Evolutionary conservation across 2,329 filamentous ascomycete species (phyloP), one percentile per base, ranked within the genome.

Genomic region (Sarocladium kiliense): DNA sequence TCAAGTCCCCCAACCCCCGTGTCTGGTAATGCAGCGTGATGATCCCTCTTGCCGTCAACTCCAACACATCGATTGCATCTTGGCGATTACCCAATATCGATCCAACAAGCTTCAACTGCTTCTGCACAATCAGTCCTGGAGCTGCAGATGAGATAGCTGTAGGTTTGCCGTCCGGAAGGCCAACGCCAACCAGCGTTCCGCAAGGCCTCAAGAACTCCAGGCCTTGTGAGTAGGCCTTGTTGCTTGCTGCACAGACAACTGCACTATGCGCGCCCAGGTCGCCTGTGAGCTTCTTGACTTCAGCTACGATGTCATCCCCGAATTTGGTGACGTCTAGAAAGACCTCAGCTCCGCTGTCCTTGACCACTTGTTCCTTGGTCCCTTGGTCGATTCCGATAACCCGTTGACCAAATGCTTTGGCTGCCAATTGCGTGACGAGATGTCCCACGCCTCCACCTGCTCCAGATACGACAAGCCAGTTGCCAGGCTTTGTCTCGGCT

Each of bases 61-160:
- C 36, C 36, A 39, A 16, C 36, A 39, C 36, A n/a, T 39, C 36
- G 16, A 39, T 39, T 16, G 36, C 36, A n/a, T 81, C 78, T 54
- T 70, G 67, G 41, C 76, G 70, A 54, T 75, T 80, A 0, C 79
- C 78, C 14, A 81, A 77, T 1, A 75, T 71, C 10, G 73, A 76
- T 4, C 76, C 77, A 3, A 75, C 71, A 56, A 82, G 77, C n/a
- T 66, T 72, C 51, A 70, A 62, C 58, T 78, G 71, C 56, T 68
- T 68, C 4, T 56, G 60, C 30, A 81, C 66, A 53, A 82, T 62
- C 1, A 57, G 30, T 0, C 64, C 65, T 11, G 78, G 77, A 47
- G 66, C 70, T 0, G 77, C 72, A 2, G 67, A 73, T 1, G 68
- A 71, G 56, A 81, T 77, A 1, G 76, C 69, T 49, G 70, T 26